Evolutionary conservation across 1,284 basidiomycete species (phyloP).

Genomic region (Rhodotorula sp.): DNA sequence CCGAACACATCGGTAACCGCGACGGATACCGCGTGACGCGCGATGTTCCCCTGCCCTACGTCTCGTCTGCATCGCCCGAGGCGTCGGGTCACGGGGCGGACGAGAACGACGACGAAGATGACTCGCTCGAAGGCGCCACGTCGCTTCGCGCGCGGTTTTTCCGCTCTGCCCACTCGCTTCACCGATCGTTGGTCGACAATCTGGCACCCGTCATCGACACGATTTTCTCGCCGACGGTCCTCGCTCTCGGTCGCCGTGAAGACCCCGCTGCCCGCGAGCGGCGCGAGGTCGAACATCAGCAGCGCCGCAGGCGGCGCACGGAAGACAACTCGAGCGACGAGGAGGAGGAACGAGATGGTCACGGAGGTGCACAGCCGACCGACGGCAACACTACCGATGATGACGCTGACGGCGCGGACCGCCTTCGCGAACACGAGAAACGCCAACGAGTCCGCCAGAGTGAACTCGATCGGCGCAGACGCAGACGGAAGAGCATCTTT

Average conservation of each 20-base stretch:
- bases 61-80: conserved; percentile 23
- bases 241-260: background rate
- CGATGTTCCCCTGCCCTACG: conserved; percentile 38
- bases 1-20: conserved; percentile 40
- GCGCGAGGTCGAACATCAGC: conserved; percentile 6
- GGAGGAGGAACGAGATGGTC: background rate
- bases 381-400: background rate
- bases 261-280: background rate
- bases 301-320: conserved; percentile 5
- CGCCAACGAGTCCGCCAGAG: background rate
- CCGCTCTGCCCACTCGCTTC: conserved; percentile 19
- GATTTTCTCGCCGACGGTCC: background rate
- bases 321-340: background rate
- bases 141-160: conserved; percentile 15
- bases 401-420: background rate
- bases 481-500: background rate
- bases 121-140: background rate
- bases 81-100: background rate
- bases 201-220: conserved; percentile 17
- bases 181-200: conserved; percentile 24
- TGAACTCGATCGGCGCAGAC: background rate
- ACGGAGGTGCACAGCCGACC: no score
- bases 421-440: background rate
- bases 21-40: conserved; percentile 41
- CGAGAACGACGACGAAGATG: conserved; percentile 24